A percentile compares a stretch with the other conserved stretches of the same genome.
Conservation (phyloP, 2,329 filamentous ascomycete genomes). For the Penicillium sp. region DNA sequence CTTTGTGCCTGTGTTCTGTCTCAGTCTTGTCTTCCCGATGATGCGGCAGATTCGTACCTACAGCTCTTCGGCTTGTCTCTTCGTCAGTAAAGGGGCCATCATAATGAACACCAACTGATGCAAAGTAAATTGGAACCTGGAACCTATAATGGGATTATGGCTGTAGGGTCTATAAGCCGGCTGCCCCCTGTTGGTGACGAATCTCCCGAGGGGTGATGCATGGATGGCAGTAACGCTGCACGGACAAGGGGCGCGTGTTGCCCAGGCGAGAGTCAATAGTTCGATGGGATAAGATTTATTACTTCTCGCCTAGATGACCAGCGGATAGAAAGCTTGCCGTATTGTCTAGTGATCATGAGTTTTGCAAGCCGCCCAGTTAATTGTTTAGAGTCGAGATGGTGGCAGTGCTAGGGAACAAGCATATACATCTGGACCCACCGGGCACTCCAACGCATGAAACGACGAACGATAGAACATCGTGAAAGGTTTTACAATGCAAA, state of each 20-base stretch:
- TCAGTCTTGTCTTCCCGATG: conserved; percentile 1
- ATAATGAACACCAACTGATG: not conserved
- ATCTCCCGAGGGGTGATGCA: not conserved
- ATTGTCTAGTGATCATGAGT: not conserved
- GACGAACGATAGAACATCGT: no score
- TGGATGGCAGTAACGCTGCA: not conserved
- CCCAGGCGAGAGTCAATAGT: not conserved
- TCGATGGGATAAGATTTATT: not conserved
- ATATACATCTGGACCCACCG: not conserved
- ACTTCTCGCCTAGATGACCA: not conserved
- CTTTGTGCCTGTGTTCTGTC: conserved; percentile 68
- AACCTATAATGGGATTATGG: no score
- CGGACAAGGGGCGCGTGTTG: not conserved
- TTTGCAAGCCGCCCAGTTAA: no score
- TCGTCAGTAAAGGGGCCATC: not conserved
- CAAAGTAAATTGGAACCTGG: no score
- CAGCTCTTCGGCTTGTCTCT: conserved; percentile 10
- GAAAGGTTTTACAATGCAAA: not conserved
- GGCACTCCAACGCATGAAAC: not conserved
- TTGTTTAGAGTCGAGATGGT: not conserved
- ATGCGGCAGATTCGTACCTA: conserved; percentile 1
- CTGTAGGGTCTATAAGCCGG: no score
- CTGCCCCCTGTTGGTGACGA: not conserved
- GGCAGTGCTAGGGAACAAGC: not conserved
- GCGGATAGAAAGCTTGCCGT: not conserved